These are phyloP conservation scores for Dioscorea dumetorum DNA, from an alignment of 106 monocot genomes.

Conservation along the genomic window DNA sequence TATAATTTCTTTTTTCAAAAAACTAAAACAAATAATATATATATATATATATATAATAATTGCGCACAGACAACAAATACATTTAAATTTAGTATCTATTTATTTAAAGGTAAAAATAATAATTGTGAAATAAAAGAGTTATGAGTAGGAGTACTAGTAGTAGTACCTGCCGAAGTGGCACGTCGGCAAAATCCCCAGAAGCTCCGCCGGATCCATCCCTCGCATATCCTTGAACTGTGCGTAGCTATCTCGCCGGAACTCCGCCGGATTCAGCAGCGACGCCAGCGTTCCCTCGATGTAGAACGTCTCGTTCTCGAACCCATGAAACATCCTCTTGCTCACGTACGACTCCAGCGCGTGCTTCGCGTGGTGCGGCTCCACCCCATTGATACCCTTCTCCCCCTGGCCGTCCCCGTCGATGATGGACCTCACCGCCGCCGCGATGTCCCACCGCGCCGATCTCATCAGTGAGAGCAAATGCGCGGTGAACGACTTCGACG, in stretches of 20 bases:
- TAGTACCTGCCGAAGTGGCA: constrained; percentile 63
- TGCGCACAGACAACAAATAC: too few relatives aligned
- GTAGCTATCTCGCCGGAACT: constrained; percentile 67
- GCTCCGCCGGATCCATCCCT: constrained; percentile 78
- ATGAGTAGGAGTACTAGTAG: too few relatives aligned
- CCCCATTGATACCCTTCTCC: constrained; percentile 5
- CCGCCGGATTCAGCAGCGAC: constrained; percentile 64
- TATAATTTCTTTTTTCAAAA: too few relatives aligned
- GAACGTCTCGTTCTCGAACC: constrained; percentile 97
- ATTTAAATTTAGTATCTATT: too few relatives aligned
- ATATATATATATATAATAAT: too few relatives aligned
- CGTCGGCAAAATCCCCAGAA: constrained; percentile 72
- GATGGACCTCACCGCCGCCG: constrained; percentile 55
- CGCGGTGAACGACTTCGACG: constrained; percentile 58
- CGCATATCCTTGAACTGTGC: constrained; percentile 84
- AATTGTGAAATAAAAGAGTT: too few relatives aligned
- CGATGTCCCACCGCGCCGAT: constrained; percentile 63
- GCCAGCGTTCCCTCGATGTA: constrained; percentile 88
- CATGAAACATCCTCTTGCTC: constrained; percentile 55
- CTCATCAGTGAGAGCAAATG: constrained; percentile 84
- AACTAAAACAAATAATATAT: too few relatives aligned
- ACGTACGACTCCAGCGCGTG: constrained; percentile 79
- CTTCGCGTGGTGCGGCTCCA: constrained; percentile 44
- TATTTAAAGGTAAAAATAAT: too few relatives aligned
- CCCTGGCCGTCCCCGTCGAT: constrained; percentile 12